Base-by-base conservation (phyloP, 805 yeast genomes). In the Jamesozyma rosinii region DNA sequence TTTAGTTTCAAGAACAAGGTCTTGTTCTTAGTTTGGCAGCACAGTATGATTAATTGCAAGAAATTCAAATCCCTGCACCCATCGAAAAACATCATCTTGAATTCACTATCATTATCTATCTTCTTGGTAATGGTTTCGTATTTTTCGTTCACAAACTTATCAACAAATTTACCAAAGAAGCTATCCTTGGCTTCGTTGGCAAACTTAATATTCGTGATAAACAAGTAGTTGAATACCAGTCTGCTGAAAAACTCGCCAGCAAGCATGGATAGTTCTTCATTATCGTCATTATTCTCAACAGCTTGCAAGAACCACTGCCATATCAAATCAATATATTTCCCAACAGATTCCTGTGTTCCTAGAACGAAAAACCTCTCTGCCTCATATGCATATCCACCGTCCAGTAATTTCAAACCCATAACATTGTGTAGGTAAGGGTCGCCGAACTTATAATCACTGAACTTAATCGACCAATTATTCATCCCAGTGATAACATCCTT, bases 371-470 rank as follows among this genome's bases (percentile, higher is more conserved):
- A 83, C 54, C 76, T 71, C 62, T 84, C 94, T n/a, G 89, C 84
- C 43, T 78, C 80, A 43, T 77, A 72, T 30, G 72, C 73, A 44
- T 72, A 54, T 35, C 72, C 74, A 39, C 73, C 76, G 31, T 67
- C 68, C 41, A 77, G 63, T 40, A 86, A 68, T 57, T 84, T 79
- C 30, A 70, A 62, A 2, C 95, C 96, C 46, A 87, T 70, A 10
- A 81, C 71, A 50, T 80, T 80, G 57, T 86, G 87, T 44, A 92
- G 67, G 37, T 76, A 78, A 5, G 82, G 74, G 56, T 87, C 95
- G 4, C 95, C 96, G 48, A 75, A 74, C 43, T 74, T 74, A 42
- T 65, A 67, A 0, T 67, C 68, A 4, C 77, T 68, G 42, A 59
- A 64, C 47, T 70, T 71, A 37, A 64, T 62, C 0, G 89, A 71